These are phyloP conservation scores for Candida palmyrensis DNA, from an alignment of 805 yeast species.

Conservation along the genomic window DNA sequence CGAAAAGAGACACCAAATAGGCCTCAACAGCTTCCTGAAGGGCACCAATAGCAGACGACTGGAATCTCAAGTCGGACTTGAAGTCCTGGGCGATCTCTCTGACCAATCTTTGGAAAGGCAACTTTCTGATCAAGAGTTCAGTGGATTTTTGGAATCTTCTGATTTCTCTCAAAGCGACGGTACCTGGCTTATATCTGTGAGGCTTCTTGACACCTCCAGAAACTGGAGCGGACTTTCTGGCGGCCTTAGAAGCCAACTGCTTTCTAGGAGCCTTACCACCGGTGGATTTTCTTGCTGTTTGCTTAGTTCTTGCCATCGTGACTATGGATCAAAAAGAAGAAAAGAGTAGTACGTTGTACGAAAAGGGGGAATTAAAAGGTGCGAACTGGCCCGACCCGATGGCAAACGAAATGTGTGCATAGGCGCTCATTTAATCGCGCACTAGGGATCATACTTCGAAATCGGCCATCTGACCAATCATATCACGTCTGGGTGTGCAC, in stretches of 20 bases:
- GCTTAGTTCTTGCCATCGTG: constrained; percentile 87
- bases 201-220: constrained; percentile 93
- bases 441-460: background rate
- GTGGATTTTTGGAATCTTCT: constrained; percentile 97
- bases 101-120: constrained; percentile 96
- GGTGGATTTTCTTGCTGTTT: constrained; percentile 91
- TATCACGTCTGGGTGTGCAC: no score
- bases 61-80: constrained; percentile 92
- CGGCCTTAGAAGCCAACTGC: constrained; percentile 88
- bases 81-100: constrained; percentile 94
- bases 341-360: background rate
- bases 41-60: constrained; percentile 96
- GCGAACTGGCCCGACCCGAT: background rate
- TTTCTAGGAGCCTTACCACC: constrained; percentile 97
- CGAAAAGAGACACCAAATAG: constrained; percentile 90
- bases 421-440: no score
- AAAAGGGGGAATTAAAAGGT: background rate
- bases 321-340: constrained; percentile 4
- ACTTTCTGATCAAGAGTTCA: constrained; percentile 89
- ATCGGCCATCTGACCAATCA: no score
- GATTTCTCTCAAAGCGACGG: constrained; percentile 93
- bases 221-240: constrained; percentile 89
- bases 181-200: constrained; percentile 97
- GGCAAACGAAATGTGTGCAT: no score
- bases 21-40: constrained; percentile 99